These are phyloP conservation scores for Eremothecium sinecaudum DNA, from an alignment of 1,139 yeast genomes.

Conservation along the genomic window DNA sequence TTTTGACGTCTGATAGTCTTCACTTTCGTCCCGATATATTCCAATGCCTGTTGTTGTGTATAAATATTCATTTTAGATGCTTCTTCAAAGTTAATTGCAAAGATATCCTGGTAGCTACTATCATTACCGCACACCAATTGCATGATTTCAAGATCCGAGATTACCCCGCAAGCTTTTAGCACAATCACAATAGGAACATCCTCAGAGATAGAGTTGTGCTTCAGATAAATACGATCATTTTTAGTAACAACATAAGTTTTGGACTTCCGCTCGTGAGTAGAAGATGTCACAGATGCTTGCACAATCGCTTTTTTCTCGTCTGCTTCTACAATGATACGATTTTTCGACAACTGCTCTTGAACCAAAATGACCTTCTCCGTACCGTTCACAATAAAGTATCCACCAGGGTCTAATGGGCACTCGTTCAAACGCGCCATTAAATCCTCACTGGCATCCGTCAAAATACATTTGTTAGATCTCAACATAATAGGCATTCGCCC, in stretches of 20 bases:
- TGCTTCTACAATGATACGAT: slow-evolving; percentile 95
- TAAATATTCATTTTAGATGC: slow-evolving; percentile 77
- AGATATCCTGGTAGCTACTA: slow-evolving; percentile 79
- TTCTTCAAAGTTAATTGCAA: slow-evolving; percentile 90
- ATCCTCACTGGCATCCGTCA: slow-evolving; percentile 65
- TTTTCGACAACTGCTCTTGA: slow-evolving; percentile 93
- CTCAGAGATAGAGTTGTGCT: slow-evolving; percentile 90
- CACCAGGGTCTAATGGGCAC: slow-evolving; percentile 98
- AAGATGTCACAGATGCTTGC: slow-evolving; percentile 94
- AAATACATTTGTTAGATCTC: slow-evolving; percentile 80
- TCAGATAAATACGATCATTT: slow-evolving; percentile 77
- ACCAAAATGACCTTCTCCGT: slow-evolving; percentile 94
- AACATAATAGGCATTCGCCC: slow-evolving; percentile 99
- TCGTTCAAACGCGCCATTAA: slow-evolving; percentile 87
- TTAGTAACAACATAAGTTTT: slow-evolving; percentile 92
- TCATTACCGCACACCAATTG: slow-evolving; percentile 90
- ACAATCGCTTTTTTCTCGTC: slow-evolving; percentile 91
- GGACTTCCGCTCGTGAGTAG: slow-evolving; percentile 95
- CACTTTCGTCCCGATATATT: slow-evolving; percentile 81
- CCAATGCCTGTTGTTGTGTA: slow-evolving; percentile 91
- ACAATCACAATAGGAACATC: slow-evolving; percentile 92
- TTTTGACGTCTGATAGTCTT: slow-evolving; percentile 89
- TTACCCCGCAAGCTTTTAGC: slow-evolving; percentile 90
- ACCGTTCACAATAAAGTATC: slow-evolving; percentile 94
- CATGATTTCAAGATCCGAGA: slow-evolving; percentile 85